These are phyloP conservation scores for Ganoderma resinaceum DNA, from an alignment of 1,284 basidiomycete species.

Conservation along the genomic window DNA sequence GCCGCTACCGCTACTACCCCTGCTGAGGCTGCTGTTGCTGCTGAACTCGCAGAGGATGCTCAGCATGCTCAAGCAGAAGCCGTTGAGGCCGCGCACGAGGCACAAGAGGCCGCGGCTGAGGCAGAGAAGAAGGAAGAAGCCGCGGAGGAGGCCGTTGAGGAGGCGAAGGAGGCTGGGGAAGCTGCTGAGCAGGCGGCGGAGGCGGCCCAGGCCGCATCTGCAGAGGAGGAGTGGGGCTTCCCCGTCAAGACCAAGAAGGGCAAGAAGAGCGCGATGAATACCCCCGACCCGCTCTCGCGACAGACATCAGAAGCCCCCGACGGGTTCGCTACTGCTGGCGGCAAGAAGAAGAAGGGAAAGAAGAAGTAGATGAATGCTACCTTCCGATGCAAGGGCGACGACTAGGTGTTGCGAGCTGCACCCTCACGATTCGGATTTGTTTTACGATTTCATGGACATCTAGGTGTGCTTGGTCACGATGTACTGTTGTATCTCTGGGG, in stretches of 20 bases:
- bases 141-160: constrained; percentile 25
- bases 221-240: constrained; percentile 27
- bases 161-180: constrained; percentile 22
- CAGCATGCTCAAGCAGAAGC: constrained; percentile 18
- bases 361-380: constrained; percentile 23
- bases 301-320: constrained; percentile 13
- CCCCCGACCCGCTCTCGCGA: constrained; percentile 21
- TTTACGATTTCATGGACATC: neutral
- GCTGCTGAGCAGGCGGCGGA: constrained; percentile 24
- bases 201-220: constrained; percentile 20
- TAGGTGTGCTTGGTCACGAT: constrained; percentile 1
- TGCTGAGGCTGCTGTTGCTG: constrained; percentile 11
- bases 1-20: constrained; percentile 11
- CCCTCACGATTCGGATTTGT: constrained; percentile 8
- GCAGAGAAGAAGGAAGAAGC: constrained; percentile 23
- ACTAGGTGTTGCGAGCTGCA: neutral
- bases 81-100: constrained; percentile 14
- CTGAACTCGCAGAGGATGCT: constrained; percentile 7
- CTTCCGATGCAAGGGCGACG: constrained; percentile 15
- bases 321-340: constrained; percentile 6
- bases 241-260: constrained; percentile 33
- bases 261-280: constrained; percentile 15
- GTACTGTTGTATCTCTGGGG: constrained; percentile 27
- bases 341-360: constrained; percentile 36
- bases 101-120: constrained; percentile 13